A percentile compares a stretch with the other conserved stretches of the same genome.
phyloP scores from a whole-genome alignment of 441 rosid species.

The Viola pubescens region DNA sequence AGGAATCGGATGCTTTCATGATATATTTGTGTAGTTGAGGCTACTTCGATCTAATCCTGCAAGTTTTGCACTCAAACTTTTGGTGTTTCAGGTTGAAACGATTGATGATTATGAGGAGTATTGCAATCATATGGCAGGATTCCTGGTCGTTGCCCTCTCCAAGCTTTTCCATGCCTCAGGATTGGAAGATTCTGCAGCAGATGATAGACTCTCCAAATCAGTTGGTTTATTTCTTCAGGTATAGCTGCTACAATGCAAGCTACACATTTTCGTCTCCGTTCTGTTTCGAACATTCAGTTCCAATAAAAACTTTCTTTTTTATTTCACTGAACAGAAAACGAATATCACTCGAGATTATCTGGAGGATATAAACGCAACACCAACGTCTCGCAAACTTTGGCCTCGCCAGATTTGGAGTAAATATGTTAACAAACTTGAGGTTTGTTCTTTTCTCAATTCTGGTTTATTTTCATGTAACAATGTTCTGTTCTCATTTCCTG shows the following conservation, averaged over 20 bases:
- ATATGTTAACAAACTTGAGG: slow-evolving; percentile 86
- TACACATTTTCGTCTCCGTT: slow-evolving; percentile 6
- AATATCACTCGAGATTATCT: slow-evolving; percentile 86
- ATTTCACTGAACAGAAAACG: slow-evolving; percentile 51
- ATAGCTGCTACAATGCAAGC: slow-evolving; percentile 10
- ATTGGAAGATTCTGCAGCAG: slow-evolving; percentile 59
- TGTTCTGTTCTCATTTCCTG: slow-evolving; percentile 6
- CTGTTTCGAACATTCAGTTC: slow-evolving; percentile 8
- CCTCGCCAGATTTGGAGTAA: slow-evolving; percentile 86
- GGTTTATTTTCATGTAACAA: no score
- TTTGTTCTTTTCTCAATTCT: slow-evolving; percentile 16
- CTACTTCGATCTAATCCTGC: no score
- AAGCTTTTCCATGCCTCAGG: slow-evolving; percentile 82
- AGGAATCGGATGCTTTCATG: no score
- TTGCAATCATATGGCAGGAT: slow-evolving; percentile 93
- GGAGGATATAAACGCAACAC: slow-evolving; percentile 93
- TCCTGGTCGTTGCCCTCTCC: slow-evolving; percentile 83
- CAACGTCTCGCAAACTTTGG: slow-evolving; percentile 95
- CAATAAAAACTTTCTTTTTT: slow-evolving; percentile 9
- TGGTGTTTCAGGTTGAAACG: slow-evolving; percentile 68
- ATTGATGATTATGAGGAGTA: slow-evolving; percentile 82
- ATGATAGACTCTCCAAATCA: slow-evolving; percentile 57
- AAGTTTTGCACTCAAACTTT: not conserved
- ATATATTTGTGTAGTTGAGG: no score
- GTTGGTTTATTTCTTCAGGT: slow-evolving; percentile 98